A percentile compares a stretch with the other conserved stretches of the same genome.
phyloP scores from a whole-genome alignment of 2,329 filamentous ascomycete species.

The Colletotrichum cuscutae region DNA sequence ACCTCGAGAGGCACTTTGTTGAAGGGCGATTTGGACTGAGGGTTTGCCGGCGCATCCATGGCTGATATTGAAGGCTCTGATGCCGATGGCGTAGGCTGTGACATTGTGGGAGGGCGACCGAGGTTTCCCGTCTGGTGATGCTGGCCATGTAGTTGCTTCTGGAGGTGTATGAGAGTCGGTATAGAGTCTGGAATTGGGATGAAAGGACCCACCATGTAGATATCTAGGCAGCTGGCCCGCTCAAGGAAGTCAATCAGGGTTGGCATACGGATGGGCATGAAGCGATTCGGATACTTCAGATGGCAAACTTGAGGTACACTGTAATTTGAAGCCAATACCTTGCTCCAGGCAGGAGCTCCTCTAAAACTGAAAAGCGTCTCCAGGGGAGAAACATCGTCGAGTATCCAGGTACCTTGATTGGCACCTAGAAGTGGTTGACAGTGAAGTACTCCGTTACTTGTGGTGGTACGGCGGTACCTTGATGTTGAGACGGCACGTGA shows the following conservation, averaged over 20 bases:
- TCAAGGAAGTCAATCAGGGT: neutral
- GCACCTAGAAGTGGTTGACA: no score
- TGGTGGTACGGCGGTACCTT: neutral
- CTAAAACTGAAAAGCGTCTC: neutral
- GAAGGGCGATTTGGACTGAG: slow-evolving; percentile 36
- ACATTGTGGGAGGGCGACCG: slow-evolving; percentile 1
- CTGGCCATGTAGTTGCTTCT: neutral
- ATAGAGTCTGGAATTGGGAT: neutral
- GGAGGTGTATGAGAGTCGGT: neutral
- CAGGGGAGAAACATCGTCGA: neutral
- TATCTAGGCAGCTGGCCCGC: neutral
- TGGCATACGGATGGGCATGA: neutral
- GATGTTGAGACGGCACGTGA: slow-evolving; percentile 17
- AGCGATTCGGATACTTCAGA: neutral
- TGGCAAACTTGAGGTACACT: neutral
- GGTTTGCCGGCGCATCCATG: neutral
- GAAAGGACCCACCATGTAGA: neutral
- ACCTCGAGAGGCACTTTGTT: slow-evolving; percentile 66
- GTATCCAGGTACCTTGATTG: neutral
- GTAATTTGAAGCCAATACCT: neutral
- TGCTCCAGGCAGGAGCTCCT: neutral
- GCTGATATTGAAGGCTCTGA: neutral
- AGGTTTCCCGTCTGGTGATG: neutral
- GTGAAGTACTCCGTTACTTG: neutral
- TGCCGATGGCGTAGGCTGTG: slow-evolving; percentile 5